Conservation (phyloP, 495 filamentous ascomycete genomes). For the Aspergillus diversus region DNA sequence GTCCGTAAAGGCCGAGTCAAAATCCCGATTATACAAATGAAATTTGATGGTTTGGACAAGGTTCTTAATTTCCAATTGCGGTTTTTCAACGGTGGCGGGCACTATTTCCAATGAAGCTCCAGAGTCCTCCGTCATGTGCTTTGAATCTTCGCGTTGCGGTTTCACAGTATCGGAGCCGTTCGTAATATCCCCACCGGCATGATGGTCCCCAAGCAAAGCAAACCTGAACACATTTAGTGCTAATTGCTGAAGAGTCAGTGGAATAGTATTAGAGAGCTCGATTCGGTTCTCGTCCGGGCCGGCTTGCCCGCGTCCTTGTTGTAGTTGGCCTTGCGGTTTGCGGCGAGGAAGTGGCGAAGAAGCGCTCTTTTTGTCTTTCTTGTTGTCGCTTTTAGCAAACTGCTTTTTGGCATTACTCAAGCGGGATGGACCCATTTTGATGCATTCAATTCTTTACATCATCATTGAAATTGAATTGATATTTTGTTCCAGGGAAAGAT, state of each 20-base stretch:
- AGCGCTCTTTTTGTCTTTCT: constrained; percentile 21
- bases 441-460: not conserved
- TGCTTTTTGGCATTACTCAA: constrained; percentile 11
- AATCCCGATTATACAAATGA: constrained; percentile 84
- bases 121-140: too few relatives aligned
- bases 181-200: constrained; percentile 17
- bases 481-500: not conserved
- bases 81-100: constrained; percentile 5
- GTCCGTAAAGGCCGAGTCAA: constrained; percentile 70
- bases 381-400: constrained; percentile 9
- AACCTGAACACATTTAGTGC: constrained; percentile 77
- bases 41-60: constrained; percentile 79
- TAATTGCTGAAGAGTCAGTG: constrained; percentile 66
- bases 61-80: constrained; percentile 46
- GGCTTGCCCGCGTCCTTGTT: constrained; percentile 15
- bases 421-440: constrained; percentile 16
- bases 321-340: constrained; percentile 18
- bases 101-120: too few relatives aligned
- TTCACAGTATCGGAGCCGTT: not conserved
- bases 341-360: constrained; percentile 13
- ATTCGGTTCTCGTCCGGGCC: constrained; percentile 6
- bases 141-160: not conserved
- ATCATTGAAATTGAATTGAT: not conserved
- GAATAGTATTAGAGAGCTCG: constrained; percentile 39
- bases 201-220: constrained; percentile 48